These are phyloP conservation scores for Eremothecium gossypii DNA, from an alignment of 1,139 yeast genomes.

Conservation along the genomic window DNA sequence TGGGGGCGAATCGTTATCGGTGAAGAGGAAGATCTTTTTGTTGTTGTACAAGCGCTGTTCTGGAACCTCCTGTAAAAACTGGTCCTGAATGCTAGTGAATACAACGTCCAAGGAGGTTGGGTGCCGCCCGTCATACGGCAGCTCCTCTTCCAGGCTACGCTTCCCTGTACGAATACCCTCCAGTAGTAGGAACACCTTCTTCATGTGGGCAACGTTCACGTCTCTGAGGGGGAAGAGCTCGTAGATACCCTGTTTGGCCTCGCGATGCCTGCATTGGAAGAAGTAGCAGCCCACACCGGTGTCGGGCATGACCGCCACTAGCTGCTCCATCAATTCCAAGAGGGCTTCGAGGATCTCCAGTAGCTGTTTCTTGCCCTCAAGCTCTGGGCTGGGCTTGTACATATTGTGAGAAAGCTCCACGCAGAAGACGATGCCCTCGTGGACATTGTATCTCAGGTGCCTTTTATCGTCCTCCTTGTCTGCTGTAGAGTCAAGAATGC, in stretches of 20 bases:
- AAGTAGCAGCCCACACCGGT: conserved; percentile 63
- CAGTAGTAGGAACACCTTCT: conserved; percentile 32
- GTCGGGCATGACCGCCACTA: conserved; percentile 49
- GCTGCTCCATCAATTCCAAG: conserved; percentile 45
- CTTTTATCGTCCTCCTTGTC: conserved; percentile 1
- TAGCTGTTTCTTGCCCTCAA: conserved; percentile 37
- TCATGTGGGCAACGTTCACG: conserved; percentile 35
- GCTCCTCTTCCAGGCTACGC: conserved; percentile 16
- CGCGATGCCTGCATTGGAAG: conserved; percentile 37
- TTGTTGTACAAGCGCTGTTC: conserved; percentile 32
- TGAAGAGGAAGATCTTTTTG: conserved; percentile 44
- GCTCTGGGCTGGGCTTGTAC: conserved; percentile 29
- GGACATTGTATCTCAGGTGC: conserved; percentile 38
- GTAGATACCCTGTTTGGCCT: conserved; percentile 28
- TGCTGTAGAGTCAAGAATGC: neutral
- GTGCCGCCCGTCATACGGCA: conserved; percentile 24
- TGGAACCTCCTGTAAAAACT: conserved; percentile 28
- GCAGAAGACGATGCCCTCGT: conserved; percentile 56
- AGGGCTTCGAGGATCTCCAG: conserved; percentile 46
- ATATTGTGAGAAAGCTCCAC: conserved; percentile 50
- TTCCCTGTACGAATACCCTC: conserved; percentile 26
- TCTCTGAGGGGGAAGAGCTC: conserved; percentile 34
- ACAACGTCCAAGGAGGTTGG: conserved; percentile 19
- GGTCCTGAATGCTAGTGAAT: conserved; percentile 32
- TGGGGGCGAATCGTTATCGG: conserved; percentile 50